These are phyloP conservation scores for Kodamaea leandrae DNA, from an alignment of 805 yeast species.

Conservation along the genomic window DNA sequence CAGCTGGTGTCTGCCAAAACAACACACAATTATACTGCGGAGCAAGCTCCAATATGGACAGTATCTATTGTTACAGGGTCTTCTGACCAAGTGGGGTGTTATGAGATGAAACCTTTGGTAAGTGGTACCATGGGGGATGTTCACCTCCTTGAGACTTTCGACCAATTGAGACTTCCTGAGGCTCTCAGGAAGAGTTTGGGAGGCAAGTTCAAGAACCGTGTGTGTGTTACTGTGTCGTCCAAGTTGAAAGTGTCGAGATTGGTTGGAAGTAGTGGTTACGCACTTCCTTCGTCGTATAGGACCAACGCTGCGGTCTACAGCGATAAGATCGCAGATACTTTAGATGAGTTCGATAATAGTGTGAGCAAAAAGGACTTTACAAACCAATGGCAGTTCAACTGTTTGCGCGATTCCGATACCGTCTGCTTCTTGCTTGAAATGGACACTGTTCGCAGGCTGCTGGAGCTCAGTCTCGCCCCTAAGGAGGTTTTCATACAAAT, in stretches of 20 bases:
- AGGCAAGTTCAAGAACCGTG: slow-evolving; percentile 6
- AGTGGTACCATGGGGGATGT: slow-evolving; percentile 34
- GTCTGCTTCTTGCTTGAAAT: slow-evolving; percentile 33
- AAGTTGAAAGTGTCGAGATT: slow-evolving; percentile 32
- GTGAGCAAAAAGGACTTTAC: slow-evolving; percentile 34
- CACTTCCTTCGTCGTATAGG: slow-evolving; percentile 32
- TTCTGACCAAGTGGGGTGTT: slow-evolving; percentile 41
- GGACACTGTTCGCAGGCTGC: slow-evolving; percentile 26
- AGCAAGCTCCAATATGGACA: slow-evolving; percentile 22
- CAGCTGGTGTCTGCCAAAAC: slow-evolving; percentile 20
- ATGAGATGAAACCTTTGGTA: slow-evolving; percentile 39
- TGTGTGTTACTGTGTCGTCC: slow-evolving; percentile 29
- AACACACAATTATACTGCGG: slow-evolving; percentile 17
- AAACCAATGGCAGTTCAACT: slow-evolving; percentile 35
- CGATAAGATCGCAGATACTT: slow-evolving; percentile 33
- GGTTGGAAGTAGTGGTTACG: slow-evolving; percentile 29
- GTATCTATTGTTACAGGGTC: slow-evolving; percentile 36
- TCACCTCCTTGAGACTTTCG: slow-evolving; percentile 29
- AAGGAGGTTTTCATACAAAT: slow-evolving; percentile 33
- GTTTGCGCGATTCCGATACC: slow-evolving; percentile 20
- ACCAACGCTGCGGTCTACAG: slow-evolving; percentile 19
- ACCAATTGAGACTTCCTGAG: slow-evolving; percentile 20
- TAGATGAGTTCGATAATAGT: slow-evolving; percentile 31
- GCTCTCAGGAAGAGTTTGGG: not conserved
- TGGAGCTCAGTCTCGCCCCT: slow-evolving; percentile 15